Evolutionary conservation across 805 yeast genomes (phyloP).

Genomic region (Saturnispora bothae): DNA sequence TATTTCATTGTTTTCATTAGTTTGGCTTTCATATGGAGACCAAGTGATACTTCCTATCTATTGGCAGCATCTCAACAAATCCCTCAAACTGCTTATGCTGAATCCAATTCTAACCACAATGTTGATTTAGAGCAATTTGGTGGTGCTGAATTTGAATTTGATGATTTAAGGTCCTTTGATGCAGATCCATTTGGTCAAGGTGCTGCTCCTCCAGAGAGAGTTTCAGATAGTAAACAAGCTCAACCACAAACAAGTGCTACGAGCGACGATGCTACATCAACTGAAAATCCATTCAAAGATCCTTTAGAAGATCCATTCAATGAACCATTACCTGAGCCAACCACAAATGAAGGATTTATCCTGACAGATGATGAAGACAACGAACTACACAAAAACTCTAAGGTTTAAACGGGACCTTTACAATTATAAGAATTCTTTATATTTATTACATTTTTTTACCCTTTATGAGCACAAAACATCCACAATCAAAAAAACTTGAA

Average conservation of each 20-base stretch:
- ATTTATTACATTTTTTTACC: no score
- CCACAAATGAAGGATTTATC: constrained; percentile 18
- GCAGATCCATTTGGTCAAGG: constrained; percentile 23
- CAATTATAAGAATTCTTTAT: no score
- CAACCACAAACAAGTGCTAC: not conserved
- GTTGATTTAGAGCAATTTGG: constrained; percentile 29
- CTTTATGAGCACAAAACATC: no score
- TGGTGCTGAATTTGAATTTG: constrained; percentile 51
- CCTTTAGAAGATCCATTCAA: constrained; percentile 11
- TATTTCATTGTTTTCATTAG: constrained; percentile 77
- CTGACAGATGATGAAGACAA: constrained; percentile 25
- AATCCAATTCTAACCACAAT: constrained; percentile 15
- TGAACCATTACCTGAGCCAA: constrained; percentile 15
- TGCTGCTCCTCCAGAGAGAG: not conserved
- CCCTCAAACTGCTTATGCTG: constrained; percentile 42
- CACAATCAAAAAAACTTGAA: no score
- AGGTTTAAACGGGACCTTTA: no score
- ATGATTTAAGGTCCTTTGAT: constrained; percentile 41
- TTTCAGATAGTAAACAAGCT: not conserved
- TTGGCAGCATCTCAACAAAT: constrained; percentile 90
- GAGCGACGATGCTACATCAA: constrained; percentile 1
- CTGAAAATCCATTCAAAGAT: constrained; percentile 24
- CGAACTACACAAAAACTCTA: no score
- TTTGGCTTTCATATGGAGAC: constrained; percentile 91
- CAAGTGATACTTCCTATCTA: constrained; percentile 90